Percentiles rank a stretch among this genome's conserved stretches.
phyloP scores from a whole-genome alignment of 768 basidiomycete species.

The Clavaria fumosa region DNA sequence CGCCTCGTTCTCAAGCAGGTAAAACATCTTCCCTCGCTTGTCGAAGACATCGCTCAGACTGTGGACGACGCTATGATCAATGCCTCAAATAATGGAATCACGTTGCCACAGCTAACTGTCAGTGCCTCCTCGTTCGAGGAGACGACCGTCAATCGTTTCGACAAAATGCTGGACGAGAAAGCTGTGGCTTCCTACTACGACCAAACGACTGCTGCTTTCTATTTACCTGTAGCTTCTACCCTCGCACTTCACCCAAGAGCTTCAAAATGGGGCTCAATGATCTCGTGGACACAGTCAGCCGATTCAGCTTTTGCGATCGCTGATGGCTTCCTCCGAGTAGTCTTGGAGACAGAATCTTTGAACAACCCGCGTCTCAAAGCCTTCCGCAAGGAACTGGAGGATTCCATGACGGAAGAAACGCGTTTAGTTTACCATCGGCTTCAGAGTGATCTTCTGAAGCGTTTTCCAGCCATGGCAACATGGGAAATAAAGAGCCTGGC shows the following conservation, averaged over 20 bases:
- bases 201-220: constrained; percentile 3
- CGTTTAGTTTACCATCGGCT: too few species aligned
- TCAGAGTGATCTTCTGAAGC: constrained; percentile 1
- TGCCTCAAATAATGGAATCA: not conserved
- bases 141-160: not conserved
- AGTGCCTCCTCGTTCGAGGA: not conserved
- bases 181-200: constrained; percentile 2
- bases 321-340: constrained; percentile 2
- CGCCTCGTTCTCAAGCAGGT: not conserved
- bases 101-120: constrained; percentile 1
- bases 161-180: constrained; percentile 1
- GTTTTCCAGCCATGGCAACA: constrained; percentile 6
- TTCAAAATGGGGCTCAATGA: not conserved
- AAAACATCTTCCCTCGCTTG: constrained; percentile 3
- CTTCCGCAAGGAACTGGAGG: not conserved
- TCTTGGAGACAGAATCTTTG: not conserved
- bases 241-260: constrained; percentile 3
- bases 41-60: not conserved
- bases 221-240: constrained; percentile 4
- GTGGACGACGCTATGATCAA: not conserved
- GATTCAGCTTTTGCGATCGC: constrained; percentile 4
- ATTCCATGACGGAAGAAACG: constrained; percentile 6
- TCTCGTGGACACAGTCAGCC: constrained; percentile 2
- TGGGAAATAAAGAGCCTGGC: constrained; percentile 11
- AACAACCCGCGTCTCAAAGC: too few species aligned